Percentiles rank a stretch among this genome's conserved stretches.
phyloP scores from a whole-genome alignment of 345 rosid genomes.

The Draba incana region DNA sequence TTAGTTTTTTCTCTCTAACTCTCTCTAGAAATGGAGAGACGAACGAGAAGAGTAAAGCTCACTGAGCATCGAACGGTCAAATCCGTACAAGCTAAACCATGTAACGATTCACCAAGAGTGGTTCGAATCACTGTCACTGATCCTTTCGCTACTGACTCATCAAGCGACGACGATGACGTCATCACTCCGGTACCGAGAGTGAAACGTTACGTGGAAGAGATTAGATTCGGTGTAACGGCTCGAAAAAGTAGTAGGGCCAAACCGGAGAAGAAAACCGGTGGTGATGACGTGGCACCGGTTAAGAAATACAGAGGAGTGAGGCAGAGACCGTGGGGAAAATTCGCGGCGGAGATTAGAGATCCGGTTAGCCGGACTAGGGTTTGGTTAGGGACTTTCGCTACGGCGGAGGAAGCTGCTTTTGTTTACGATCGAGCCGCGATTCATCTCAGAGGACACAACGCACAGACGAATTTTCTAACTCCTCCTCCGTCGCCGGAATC shows the following conservation, averaged over 20 bases:
- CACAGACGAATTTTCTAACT: conserved; percentile 55
- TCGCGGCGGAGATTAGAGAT: conserved; percentile 96
- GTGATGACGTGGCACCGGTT: conserved; percentile 23
- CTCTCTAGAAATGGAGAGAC: conserved; percentile 37
- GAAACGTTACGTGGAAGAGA: conserved; percentile 37
- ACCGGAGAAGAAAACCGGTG: conserved; percentile 1
- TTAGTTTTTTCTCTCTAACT: neutral
- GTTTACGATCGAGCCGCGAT: conserved; percentile 77
- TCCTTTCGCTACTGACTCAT: conserved; percentile 42
- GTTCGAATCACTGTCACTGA: conserved; percentile 36
- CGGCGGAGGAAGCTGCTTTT: conserved; percentile 81
- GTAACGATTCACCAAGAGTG: conserved; percentile 20
- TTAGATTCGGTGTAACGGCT: conserved; percentile 13
- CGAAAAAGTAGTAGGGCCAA: conserved; percentile 7
- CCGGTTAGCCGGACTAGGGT: conserved; percentile 72
- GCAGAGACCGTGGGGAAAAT: conserved; percentile 86
- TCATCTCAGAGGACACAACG: conserved; percentile 59
- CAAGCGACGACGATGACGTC: conserved; percentile 37
- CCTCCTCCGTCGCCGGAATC: conserved; percentile 42
- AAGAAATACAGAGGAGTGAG: conserved; percentile 58
- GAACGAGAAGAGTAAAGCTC: conserved; percentile 41
- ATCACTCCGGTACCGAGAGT: conserved; percentile 18
- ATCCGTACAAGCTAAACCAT: conserved; percentile 5
- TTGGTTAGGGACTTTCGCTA: conserved; percentile 88
- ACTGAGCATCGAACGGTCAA: conserved; percentile 38